Conservation (phyloP, 176 grass and related monocot species). For the Cenchrus purpureus region DNA sequence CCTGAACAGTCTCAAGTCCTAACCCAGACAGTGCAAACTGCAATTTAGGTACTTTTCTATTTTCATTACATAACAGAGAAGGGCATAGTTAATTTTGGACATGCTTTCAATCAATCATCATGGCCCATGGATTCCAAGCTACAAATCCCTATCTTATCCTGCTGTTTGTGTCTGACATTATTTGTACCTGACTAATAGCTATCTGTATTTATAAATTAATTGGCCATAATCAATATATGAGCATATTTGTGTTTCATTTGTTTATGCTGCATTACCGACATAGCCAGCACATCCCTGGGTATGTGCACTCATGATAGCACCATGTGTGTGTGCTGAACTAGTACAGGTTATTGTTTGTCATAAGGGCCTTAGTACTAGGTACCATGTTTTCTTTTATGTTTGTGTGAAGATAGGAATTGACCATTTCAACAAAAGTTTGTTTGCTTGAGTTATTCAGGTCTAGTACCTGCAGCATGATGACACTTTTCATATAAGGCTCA, state of each 20-base stretch:
- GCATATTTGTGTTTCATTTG: neutral
- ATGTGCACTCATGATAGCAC: slow-evolving; percentile 20
- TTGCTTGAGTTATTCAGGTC: neutral
- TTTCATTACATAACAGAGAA: neutral
- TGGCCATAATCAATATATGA: neutral
- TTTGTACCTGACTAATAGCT: neutral
- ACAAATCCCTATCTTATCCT: slow-evolving; percentile 27
- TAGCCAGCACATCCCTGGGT: slow-evolving; percentile 26
- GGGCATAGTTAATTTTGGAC: slow-evolving; percentile 7
- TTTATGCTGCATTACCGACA: slow-evolving; percentile 33
- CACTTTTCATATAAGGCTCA: slow-evolving; percentile 21
- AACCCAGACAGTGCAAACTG: neutral
- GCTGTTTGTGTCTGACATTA: slow-evolving; percentile 4
- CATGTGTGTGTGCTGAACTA: neutral
- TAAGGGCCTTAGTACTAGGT: too few relatives aligned
- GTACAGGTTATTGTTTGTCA: neutral
- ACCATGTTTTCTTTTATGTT: neutral
- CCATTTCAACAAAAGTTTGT: neutral
- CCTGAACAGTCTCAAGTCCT: neutral
- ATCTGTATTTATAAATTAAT: neutral
- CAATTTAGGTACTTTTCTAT: neutral
- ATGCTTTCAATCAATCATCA: slow-evolving; percentile 45
- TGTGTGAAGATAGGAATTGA: neutral
- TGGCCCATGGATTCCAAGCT: slow-evolving; percentile 7
- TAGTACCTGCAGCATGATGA: slow-evolving; percentile 26